A percentile compares a stretch with the other conserved stretches of the same genome.
Conservation (phyloP, 495 filamentous ascomycete species). For the Aspergillus sclerotioniger region DNA sequence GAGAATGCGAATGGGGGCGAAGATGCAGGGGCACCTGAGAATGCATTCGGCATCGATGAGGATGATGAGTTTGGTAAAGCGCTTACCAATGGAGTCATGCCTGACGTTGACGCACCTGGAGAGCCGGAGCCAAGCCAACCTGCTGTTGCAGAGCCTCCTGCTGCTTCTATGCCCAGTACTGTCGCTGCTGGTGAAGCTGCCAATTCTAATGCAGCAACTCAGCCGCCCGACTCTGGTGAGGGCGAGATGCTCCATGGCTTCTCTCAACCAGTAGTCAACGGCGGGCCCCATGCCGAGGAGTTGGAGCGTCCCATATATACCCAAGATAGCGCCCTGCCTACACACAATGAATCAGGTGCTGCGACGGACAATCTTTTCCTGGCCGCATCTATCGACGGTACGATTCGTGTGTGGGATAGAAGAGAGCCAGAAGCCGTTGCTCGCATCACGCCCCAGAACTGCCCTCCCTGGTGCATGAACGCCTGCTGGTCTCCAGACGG, state of each 20-base stretch:
- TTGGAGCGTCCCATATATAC: slow-evolving; percentile 30
- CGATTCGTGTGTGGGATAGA: slow-evolving; percentile 88
- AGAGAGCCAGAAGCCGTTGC: slow-evolving; percentile 75
- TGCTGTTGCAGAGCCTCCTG: slow-evolving; percentile 14
- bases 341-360: slow-evolving; percentile 41
- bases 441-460: slow-evolving; percentile 67
- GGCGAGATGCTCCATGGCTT: slow-evolving; percentile 21
- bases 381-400: slow-evolving; percentile 82
- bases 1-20: slow-evolving; percentile 59
- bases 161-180: not conserved
- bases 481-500: slow-evolving; percentile 97
- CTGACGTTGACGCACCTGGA: slow-evolving; percentile 40
- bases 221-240: slow-evolving; percentile 17
- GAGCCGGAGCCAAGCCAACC: slow-evolving; percentile 34
- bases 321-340: slow-evolving; percentile 32
- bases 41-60: slow-evolving; percentile 69
- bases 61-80: slow-evolving; percentile 84
- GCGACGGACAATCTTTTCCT: slow-evolving; percentile 70
- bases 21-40: slow-evolving; percentile 53
- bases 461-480: slow-evolving; percentile 96
- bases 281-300: slow-evolving; percentile 53
- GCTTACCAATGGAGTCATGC: slow-evolving; percentile 60
- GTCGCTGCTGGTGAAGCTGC: slow-evolving; percentile 11
- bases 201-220: slow-evolving; percentile 10
- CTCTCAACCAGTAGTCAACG: slow-evolving; percentile 40